These are phyloP conservation scores for Botrytis porri DNA, from an alignment of 2,329 filamentous ascomycete species.

Conservation along the genomic window DNA sequence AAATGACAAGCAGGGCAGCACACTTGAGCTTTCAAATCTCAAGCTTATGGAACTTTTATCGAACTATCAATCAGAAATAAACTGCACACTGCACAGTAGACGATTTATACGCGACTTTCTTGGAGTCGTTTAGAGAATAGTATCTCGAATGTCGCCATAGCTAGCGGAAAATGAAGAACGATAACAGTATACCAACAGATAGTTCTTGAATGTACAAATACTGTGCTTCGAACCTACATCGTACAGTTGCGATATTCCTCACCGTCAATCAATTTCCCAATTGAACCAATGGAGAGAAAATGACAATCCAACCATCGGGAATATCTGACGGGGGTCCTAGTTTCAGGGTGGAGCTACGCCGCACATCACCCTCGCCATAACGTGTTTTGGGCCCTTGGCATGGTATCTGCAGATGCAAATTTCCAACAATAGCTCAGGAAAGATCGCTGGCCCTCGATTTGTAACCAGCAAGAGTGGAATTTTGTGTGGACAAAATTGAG, in stretches of 20 bases:
- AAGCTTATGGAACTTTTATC: neutral
- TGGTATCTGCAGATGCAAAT: neutral
- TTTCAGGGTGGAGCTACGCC: neutral
- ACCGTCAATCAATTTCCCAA: neutral
- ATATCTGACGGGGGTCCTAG: neutral
- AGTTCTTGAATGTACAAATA: neutral
- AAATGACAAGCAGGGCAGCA: neutral
- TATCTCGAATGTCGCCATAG: neutral
- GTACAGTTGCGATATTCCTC: neutral
- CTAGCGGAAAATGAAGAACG: neutral
- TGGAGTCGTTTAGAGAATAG: neutral
- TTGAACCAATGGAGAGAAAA: neutral
- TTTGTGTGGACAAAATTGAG: neutral
- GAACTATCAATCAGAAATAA: neutral
- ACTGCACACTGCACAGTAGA: neutral
- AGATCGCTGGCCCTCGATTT: neutral
- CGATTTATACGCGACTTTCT: neutral
- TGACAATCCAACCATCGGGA: neutral
- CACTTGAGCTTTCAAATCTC: neutral
- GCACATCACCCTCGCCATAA: neutral
- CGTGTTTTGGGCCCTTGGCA: neutral
- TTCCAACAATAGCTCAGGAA: neutral
- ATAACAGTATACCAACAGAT: neutral
- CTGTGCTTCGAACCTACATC: neutral
- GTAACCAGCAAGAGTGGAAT: neutral